Conservation (phyloP, 768 basidiomycete genomes). For the Tylopilus rubrobrunneus region DNA sequence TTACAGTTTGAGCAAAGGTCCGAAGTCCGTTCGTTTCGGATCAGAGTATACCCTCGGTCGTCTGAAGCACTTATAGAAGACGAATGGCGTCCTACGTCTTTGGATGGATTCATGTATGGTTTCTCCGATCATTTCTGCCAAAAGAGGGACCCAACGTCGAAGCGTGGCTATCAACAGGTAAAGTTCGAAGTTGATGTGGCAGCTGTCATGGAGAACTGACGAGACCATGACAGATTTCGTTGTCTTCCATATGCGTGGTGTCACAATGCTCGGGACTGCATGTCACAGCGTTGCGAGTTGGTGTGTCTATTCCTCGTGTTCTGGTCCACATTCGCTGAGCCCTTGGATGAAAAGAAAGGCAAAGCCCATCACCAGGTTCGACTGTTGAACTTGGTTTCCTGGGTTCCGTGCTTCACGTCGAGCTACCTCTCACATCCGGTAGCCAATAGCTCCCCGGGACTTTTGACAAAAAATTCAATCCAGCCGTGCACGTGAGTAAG, state of each 20-base stretch:
- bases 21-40: constrained; percentile 81
- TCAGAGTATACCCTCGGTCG: constrained; percentile 48
- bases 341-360: constrained; percentile 63
- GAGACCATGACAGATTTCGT: constrained; percentile 28
- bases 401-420: constrained; percentile 68
- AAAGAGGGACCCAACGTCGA: constrained; percentile 55
- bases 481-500: constrained; percentile 43
- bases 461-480: constrained; percentile 51
- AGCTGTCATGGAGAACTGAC: neutral
- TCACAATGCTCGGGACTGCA: constrained; percentile 78
- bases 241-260: constrained; percentile 83
- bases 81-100: constrained; percentile 34
- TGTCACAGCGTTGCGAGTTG: constrained; percentile 84
- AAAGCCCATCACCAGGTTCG: constrained; percentile 59
- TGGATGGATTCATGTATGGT: constrained; percentile 73
- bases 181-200: neutral
- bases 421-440: constrained; percentile 64
- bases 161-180: constrained; percentile 81
- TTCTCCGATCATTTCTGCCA: constrained; percentile 79
- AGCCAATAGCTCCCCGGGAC: constrained; percentile 69
- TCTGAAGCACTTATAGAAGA: constrained; percentile 13
- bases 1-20: constrained; percentile 80
- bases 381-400: constrained; percentile 80
- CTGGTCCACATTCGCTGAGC: constrained; percentile 6
- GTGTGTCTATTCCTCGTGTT: constrained; percentile 41